Conservation (phyloP, 2,329 filamentous ascomycete genomes). For the Byssothecium circinans region DNA sequence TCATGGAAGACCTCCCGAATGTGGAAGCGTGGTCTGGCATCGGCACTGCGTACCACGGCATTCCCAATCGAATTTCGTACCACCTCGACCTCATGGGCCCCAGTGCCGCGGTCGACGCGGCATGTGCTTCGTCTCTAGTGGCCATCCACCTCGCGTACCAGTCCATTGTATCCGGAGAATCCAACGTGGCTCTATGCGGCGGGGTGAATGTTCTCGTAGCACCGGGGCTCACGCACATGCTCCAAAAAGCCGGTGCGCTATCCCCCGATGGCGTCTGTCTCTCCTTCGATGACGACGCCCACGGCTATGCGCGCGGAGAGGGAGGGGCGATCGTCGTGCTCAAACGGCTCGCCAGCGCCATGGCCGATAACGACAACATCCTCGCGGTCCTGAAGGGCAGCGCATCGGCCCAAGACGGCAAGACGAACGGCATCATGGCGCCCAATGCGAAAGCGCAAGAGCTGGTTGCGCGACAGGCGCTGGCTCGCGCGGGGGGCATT, state of each 20-base stretch:
- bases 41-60: slow-evolving; percentile 16
- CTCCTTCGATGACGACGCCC: slow-evolving; percentile 55
- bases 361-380: slow-evolving; percentile 38
- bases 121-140: slow-evolving; percentile 27
- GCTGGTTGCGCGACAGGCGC: slow-evolving; percentile 32
- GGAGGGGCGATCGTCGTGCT: slow-evolving; percentile 49
- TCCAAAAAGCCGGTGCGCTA: slow-evolving; percentile 47
- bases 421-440: slow-evolving; percentile 25
- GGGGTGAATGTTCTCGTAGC: slow-evolving; percentile 37
- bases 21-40: slow-evolving; percentile 23
- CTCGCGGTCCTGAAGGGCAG: slow-evolving; percentile 33
- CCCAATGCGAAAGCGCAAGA: slow-evolving; percentile 51
- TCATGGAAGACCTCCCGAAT: slow-evolving; percentile 18
- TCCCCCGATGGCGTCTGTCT: slow-evolving; percentile 45
- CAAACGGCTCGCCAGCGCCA: slow-evolving; percentile 50
- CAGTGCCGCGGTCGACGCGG: slow-evolving; percentile 28
- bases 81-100: slow-evolving; percentile 29
- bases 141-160: slow-evolving; percentile 25
- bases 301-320: slow-evolving; percentile 67
- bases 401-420: slow-evolving; percentile 30
- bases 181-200: slow-evolving; percentile 38
- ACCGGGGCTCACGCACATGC: slow-evolving; percentile 50
- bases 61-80: slow-evolving; percentile 25
- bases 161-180: slow-evolving; percentile 31
- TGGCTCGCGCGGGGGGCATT: slow-evolving; percentile 40